Evolutionary conservation across 2,329 filamentous ascomycete species (phyloP).

Genomic region (Xylariaceae sp.): DNA sequence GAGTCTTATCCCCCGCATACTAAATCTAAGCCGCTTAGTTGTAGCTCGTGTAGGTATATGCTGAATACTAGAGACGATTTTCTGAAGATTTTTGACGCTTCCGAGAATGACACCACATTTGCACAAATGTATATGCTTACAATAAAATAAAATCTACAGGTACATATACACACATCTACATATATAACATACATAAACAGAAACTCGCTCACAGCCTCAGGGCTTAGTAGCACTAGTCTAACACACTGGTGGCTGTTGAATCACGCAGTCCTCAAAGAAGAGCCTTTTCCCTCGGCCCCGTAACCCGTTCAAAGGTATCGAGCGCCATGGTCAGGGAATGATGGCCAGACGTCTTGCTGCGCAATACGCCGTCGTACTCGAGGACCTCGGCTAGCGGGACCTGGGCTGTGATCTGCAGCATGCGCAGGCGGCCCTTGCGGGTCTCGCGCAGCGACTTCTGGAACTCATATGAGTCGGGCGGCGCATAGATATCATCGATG

Average conservation of each 20-base stretch:
- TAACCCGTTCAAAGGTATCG: slow-evolving; percentile 63
- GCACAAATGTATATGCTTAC: background rate
- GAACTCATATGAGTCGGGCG: slow-evolving; percentile 79
- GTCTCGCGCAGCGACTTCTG: slow-evolving; percentile 61
- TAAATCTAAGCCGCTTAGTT: too few species aligned
- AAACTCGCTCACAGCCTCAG: too few species aligned
- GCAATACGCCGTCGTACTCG: slow-evolving; percentile 86
- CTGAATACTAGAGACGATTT: background rate
- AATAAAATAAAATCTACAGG: background rate
- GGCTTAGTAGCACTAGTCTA: too few species aligned
- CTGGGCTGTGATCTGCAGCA: slow-evolving; percentile 76
- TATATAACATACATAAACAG: background rate
- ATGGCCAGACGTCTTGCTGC: slow-evolving; percentile 86
- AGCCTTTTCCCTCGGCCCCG: slow-evolving; percentile 60
- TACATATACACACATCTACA: background rate
- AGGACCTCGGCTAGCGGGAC: slow-evolving; percentile 98
- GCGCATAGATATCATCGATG: slow-evolving; percentile 79
- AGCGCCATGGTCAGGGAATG: slow-evolving; percentile 66
- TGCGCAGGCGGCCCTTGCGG: slow-evolving; percentile 56
- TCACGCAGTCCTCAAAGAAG: slow-evolving; percentile 10
- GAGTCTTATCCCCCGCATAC: too few species aligned
- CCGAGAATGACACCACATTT: background rate
- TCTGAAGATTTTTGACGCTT: background rate
- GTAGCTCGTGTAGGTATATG: background rate
- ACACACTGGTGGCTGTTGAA: too few species aligned